These are phyloP conservation scores for Gigaspora rosea DNA, from an alignment of 192 early-diverging fungal species.

Conservation along the genomic window DNA sequence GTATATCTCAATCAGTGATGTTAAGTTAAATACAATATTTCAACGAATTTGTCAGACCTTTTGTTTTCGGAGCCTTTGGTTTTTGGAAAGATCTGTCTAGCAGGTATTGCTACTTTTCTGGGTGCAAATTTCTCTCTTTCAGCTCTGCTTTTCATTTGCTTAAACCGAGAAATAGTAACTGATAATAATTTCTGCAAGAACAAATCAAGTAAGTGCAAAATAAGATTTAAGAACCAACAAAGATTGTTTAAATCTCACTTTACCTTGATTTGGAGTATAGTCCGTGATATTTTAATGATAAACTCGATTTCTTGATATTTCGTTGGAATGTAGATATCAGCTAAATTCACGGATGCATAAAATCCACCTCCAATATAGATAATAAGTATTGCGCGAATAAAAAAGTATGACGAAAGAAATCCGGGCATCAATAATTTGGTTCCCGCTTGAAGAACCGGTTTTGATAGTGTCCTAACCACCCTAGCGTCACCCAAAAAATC, in stretches of 20 bases:
- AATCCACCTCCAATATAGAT: conserved; percentile 26
- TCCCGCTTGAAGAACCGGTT: neutral
- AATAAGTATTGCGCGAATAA: conserved; percentile 26
- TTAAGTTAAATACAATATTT: conserved; percentile 6
- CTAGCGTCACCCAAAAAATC: too few relatives aligned
- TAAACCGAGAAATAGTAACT: conserved; percentile 25
- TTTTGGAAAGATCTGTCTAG: neutral
- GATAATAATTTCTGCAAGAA: conserved; percentile 31
- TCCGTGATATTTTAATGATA: conserved; percentile 26
- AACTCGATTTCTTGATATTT: conserved; percentile 24
- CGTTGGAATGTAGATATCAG: conserved; percentile 27
- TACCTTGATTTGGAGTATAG: conserved; percentile 32
- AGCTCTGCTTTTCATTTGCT: conserved; percentile 22
- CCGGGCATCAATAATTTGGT: conserved; percentile 28
- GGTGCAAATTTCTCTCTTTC: conserved; percentile 28
- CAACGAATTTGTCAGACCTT: neutral
- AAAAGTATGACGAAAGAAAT: conserved; percentile 32
- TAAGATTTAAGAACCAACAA: conserved; percentile 1
- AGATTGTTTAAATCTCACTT: conserved; percentile 15
- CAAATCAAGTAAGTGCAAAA: conserved; percentile 15
- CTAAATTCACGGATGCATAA: conserved; percentile 24
- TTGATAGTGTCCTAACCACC: conserved; percentile 16
- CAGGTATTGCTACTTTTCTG: conserved; percentile 3
- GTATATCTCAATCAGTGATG: too few relatives aligned
- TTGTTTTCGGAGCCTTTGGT: neutral